Conservation (phyloP, 1,284 basidiomycete species). For the Malassezia psittaci region DNA sequence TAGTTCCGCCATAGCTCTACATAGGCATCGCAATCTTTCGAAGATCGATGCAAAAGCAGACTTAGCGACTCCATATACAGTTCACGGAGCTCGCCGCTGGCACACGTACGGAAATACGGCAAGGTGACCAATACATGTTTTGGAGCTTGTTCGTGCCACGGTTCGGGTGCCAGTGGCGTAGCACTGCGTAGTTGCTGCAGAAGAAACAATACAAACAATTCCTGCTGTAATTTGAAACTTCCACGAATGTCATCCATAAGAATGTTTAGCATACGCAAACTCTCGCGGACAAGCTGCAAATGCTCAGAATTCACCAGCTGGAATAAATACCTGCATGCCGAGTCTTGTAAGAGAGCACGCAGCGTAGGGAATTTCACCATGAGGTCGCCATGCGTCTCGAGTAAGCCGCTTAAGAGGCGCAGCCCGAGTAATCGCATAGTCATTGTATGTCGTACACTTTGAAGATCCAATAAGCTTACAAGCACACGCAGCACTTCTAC, state of each 20-base stretch:
- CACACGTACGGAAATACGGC: slow-evolving; percentile 11
- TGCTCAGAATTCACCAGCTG: slow-evolving; percentile 61
- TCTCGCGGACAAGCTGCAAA: slow-evolving; percentile 63
- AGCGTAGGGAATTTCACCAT: slow-evolving; percentile 62
- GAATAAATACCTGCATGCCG: slow-evolving; percentile 91
- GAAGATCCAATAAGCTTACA: slow-evolving; percentile 87
- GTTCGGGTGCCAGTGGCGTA: slow-evolving; percentile 36
- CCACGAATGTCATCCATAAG: slow-evolving; percentile 78
- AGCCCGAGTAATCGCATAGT: slow-evolving; percentile 84
- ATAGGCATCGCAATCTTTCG: slow-evolving; percentile 60
- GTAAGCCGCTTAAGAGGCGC: slow-evolving; percentile 73
- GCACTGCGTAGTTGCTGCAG: slow-evolving; percentile 66
- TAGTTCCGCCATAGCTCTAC: slow-evolving; percentile 92
- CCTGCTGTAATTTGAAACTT: slow-evolving; percentile 88
- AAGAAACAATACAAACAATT: slow-evolving; percentile 84
- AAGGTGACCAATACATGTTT: background rate
- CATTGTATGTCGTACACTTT: slow-evolving; percentile 87
- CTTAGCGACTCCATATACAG: slow-evolving; percentile 78
- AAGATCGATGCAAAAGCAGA: slow-evolving; percentile 56
- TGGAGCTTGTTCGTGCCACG: slow-evolving; percentile 27
- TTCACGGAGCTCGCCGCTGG: slow-evolving; percentile 68
- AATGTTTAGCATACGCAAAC: slow-evolving; percentile 74
- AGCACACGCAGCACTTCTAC: slow-evolving; percentile 86
- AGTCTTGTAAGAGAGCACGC: slow-evolving; percentile 64
- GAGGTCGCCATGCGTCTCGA: slow-evolving; percentile 70